Evolutionary conservation across 495 filamentous ascomycete genomes (phyloP).

Genomic region (Glonium stellatum): DNA sequence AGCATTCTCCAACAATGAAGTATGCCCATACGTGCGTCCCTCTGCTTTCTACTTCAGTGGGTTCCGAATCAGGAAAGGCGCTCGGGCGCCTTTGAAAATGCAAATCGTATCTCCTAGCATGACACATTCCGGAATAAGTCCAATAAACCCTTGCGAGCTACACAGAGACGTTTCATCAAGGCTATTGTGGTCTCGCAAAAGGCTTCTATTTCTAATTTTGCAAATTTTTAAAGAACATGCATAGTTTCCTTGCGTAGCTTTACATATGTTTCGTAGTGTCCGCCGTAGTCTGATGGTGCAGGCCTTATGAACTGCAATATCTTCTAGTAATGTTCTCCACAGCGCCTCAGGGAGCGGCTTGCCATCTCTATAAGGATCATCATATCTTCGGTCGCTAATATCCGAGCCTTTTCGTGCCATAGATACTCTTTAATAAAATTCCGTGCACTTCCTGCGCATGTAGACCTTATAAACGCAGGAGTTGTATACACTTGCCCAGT

Average conservation of each 20-base stretch:
- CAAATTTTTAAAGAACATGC: too few species aligned
- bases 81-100: background rate
- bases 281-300: too few species aligned
- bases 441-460: background rate
- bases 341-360: too few species aligned
- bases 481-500: too few species aligned
- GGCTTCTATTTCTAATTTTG: too few species aligned
- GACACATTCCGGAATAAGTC: background rate
- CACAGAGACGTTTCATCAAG: background rate
- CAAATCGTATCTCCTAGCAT: background rate
- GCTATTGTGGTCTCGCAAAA: background rate
- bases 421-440: background rate
- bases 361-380: background rate
- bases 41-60: background rate
- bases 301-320: too few species aligned
- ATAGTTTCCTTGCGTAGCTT: too few species aligned
- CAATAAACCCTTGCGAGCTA: background rate
- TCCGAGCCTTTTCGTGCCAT: too few species aligned
- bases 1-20: background rate
- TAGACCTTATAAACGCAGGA: background rate
- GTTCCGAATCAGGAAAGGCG: background rate
- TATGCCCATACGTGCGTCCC: background rate
- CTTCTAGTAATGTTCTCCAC: too few species aligned
- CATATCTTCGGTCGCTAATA: background rate
- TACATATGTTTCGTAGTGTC: too few species aligned